Base-by-base conservation (phyloP, 2,329 filamentous ascomycete genomes). In the Aspergillus puulaauensis region DNA sequence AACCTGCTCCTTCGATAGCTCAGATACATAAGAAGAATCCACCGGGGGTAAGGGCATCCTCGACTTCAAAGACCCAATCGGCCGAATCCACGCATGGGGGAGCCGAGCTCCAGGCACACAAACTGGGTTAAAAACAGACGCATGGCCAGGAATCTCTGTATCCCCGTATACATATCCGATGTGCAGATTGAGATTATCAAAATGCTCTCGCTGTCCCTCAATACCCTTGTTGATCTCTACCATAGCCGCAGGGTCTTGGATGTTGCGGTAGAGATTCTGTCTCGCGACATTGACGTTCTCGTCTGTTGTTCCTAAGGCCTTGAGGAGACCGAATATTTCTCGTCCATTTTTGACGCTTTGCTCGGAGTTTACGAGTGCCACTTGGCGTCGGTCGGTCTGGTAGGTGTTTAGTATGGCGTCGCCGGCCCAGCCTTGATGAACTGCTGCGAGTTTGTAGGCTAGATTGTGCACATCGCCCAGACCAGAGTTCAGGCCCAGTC, bases 401-500 rank as follows among this genome's bases (percentile, higher is more conserved):
- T 79, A 79, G 1, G 68, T 72, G 23, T 73, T 64, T 6, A 79
- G 69, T 0, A 78, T 61, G 9, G 33, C 39, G 44, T 68, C 4
- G 17, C 58, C 35, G 24, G 57, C 59, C 55, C 62, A 52, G 58
- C 75, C 70, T 21, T 75, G 68, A 23, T 74, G 71, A 1, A 76
- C 71, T 0, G 70, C 70, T 5, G 72, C 72, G 6, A 79, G 68
- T 60, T 76, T 77, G 54, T 73, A 75, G 0, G 67, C 79, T 0
- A 84, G 72, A 58, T 83, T 83, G 33, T 79, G 71, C 3, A 79
- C 77, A 54, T 83, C 81, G 6, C 79, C 77, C 4, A 84, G 69
- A 0, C 81, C 80, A 0, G 77, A 78, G 62, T 84, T 83, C 72
- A 85, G 79, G 2, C 82, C 83, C 54, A 83, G 81, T 0, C 80